Base-by-base conservation (phyloP, 2,329 filamentous ascomycete genomes). In the Apiospora arundinis region DNA sequence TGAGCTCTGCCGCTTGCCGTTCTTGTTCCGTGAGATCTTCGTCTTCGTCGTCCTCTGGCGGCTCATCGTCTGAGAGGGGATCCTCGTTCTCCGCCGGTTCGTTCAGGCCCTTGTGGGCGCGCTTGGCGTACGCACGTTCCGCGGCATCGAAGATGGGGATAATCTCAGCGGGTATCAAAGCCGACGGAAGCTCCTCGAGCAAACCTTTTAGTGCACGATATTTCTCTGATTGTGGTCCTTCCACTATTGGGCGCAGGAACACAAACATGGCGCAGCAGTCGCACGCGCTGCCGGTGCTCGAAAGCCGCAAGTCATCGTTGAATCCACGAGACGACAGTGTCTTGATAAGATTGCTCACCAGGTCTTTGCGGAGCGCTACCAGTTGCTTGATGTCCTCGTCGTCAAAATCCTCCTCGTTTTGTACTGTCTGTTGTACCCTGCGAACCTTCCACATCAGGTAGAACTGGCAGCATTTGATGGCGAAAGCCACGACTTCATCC, bases 391-490 rank as follows among this genome's bases (percentile, higher is more conserved):
- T 83, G 9, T 90, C 88, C 8, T 84, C 81, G 68, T 89, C 85
- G 1, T 89, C 77, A 70, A 94, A 81, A 69, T 83, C 87, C 4
- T 85, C 86, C 60, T 90, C 87, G 37, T 86, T 85, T 21, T 86
- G 83, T 46, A 93, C 81, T 21, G 87, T 81, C 70, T 86, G 84
- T 73, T 86, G 85, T 72, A 94, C 78, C 69, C 87, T 85, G 69
- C 90, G 89, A 28, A 92, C 88, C 79, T 96, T 95, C 96, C 96
- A 99, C 90, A 97, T 94, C 79, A 98, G 97, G 83, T 98, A 98
- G 82, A 97, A 94, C 66, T 95, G 87, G 68, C 92, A 87, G 1
- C 91, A 88, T 74, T 93, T 92, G 77, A 97, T 92, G 42, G 94
- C 92, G 76, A 92, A 92, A 1, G 90, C 86, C 8, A 94, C 91